A percentile compares a stretch with the other conserved stretches of the same genome.
These are phyloP conservation scores for Backusella australiensis DNA, from an alignment of 192 early-diverging fungal genomes.

Conservation along the genomic window DNA sequence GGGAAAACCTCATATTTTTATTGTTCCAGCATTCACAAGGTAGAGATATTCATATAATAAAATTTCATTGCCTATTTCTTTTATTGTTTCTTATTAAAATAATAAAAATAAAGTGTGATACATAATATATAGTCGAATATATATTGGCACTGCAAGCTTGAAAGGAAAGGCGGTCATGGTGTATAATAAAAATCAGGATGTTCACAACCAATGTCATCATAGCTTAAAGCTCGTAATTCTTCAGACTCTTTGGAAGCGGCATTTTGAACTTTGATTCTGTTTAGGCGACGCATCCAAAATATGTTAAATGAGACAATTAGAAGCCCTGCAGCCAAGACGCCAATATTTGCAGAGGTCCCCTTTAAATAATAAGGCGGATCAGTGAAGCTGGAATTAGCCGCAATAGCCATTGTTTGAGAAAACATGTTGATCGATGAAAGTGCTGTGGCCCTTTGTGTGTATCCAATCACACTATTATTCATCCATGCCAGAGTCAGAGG, in stretches of 20 bases:
- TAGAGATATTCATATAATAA: neutral
- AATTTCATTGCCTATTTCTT: neutral
- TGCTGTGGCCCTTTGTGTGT: conserved; percentile 5
- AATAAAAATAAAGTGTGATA: neutral
- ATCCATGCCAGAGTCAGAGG: conserved; percentile 12
- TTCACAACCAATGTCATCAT: conserved; percentile 9
- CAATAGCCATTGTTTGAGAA: conserved; percentile 10
- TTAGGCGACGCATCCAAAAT: neutral
- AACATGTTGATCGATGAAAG: conserved; percentile 4
- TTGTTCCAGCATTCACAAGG: neutral
- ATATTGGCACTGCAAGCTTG: neutral
- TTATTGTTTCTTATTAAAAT: neutral
- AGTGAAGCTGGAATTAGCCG: conserved; percentile 11
- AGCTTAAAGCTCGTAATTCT: neutral
- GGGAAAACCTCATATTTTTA: too few relatives aligned
- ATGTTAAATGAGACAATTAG: neutral
- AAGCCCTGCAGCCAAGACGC: neutral
- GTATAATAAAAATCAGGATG: conserved; percentile 23
- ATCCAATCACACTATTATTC: conserved; percentile 18
- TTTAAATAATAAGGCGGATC: conserved; percentile 7
- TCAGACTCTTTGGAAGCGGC: neutral
- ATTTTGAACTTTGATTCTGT: neutral
- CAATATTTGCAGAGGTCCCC: neutral
- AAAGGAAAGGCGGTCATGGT: neutral
- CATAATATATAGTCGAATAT: too few relatives aligned